phyloP scores from a whole-genome alignment of 306 rosid species.

The Corylus heterophylla region DNA sequence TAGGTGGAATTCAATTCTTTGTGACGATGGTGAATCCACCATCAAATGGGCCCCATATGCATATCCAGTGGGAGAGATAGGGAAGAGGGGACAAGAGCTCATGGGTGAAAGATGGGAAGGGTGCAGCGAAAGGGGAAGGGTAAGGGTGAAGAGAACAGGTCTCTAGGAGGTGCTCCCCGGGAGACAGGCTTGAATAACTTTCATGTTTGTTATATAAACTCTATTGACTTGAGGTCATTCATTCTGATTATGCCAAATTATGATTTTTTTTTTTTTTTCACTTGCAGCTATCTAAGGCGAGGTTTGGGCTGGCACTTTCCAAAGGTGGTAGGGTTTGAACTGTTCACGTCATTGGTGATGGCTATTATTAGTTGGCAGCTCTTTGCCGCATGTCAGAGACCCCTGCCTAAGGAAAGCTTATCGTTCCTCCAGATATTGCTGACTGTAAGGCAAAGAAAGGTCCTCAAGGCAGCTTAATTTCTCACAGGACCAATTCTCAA shows the following conservation, averaged over 20 bases:
- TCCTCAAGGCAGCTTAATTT: not conserved
- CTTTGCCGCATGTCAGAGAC: constrained; percentile 89
- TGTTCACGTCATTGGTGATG: constrained; percentile 82
- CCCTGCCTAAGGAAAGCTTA: constrained; percentile 48
- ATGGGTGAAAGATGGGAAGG: too few species aligned
- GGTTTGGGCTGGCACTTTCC: constrained; percentile 93
- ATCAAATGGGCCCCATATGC: too few species aligned
- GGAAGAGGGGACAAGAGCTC: too few species aligned
- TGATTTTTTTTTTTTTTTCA: constrained; percentile 4
- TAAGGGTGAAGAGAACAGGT: too few species aligned
- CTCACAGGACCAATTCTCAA: not conserved
- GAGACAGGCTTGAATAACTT: too few species aligned
- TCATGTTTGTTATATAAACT: too few species aligned
- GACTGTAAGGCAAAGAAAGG: constrained; percentile 2
- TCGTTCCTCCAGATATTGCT: not conserved
- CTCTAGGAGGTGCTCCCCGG: too few species aligned
- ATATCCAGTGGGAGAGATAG: too few species aligned
- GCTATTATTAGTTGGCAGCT: constrained; percentile 94
- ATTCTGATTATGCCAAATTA: not conserved
- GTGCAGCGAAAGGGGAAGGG: too few species aligned
- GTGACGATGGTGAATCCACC: too few species aligned
- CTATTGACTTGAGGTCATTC: not conserved
- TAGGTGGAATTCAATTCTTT: too few species aligned
- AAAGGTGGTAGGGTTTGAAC: constrained; percentile 89
- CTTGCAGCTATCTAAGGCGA: constrained; percentile 84